Conservation (phyloP, 1,139 yeast genomes). For the Kodamaea fungicola region DNA sequence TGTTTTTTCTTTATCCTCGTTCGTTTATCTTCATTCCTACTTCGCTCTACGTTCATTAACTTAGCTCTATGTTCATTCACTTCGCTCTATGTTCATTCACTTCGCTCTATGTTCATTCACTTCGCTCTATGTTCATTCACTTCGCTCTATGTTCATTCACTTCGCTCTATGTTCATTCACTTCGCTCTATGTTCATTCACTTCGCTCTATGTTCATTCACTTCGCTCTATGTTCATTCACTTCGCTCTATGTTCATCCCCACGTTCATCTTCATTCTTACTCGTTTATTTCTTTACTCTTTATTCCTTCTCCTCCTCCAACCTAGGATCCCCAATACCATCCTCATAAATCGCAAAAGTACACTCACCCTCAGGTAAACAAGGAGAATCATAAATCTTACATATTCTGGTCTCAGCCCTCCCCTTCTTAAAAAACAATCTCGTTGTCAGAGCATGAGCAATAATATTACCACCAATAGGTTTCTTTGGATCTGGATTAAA, state of each 20-base stretch:
- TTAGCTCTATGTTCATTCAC: no score
- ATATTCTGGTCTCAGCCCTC: conserved; percentile 85
- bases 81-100: no score
- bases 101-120: no score
- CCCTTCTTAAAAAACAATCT: conserved; percentile 88
- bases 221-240: no score
- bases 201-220: no score
- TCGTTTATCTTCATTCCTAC: no score
- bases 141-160: no score
- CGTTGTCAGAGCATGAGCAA: conserved; percentile 96
- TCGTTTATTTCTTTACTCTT: conserved; percentile 1
- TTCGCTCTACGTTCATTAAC: no score
- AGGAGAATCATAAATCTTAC: conserved; percentile 93
- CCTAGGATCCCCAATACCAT: conserved; percentile 94
- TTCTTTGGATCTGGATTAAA: conserved; percentile 98
- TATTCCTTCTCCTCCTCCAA: conserved; percentile 57
- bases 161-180: no score
- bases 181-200: no score
- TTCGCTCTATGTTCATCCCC: neutral
- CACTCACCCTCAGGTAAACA: conserved; percentile 95
- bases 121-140: no score
- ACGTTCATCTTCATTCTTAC: neutral
- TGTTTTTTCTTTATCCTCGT: no score
- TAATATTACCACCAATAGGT: conserved; percentile 97
- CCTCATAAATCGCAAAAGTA: conserved; percentile 92